Conservation (phyloP, 768 basidiomycete species). For the Kockovaella imperatae region DNA sequence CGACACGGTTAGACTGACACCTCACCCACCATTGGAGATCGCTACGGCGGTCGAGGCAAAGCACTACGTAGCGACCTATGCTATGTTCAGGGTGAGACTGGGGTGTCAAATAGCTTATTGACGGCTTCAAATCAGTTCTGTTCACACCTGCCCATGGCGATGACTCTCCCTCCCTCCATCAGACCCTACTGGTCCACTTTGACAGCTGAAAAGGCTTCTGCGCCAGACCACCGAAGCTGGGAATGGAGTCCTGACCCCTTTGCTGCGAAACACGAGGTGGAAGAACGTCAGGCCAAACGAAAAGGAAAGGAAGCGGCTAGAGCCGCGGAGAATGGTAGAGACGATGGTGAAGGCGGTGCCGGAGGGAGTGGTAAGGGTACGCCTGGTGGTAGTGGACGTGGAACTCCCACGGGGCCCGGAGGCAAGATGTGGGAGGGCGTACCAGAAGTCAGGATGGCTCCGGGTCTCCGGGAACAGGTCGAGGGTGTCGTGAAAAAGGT, state of each 20-base stretch:
- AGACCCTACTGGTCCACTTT: constrained; percentile 81
- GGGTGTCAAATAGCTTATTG: background rate
- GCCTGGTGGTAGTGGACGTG: constrained; percentile 4
- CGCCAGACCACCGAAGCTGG: constrained; percentile 68
- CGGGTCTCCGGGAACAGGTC: constrained; percentile 63
- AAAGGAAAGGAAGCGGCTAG: constrained; percentile 40
- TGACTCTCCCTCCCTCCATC: constrained; percentile 70
- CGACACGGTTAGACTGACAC: constrained; percentile 64
- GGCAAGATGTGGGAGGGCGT: constrained; percentile 42
- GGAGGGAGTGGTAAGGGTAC: constrained; percentile 9
- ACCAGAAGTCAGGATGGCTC: constrained; percentile 76
- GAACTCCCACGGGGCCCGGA: constrained; percentile 10
- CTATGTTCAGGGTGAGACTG: constrained; percentile 67
- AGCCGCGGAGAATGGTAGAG: constrained; percentile 16
- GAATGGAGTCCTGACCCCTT: constrained; percentile 86
- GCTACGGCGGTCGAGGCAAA: constrained; percentile 71
- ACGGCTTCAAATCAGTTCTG: constrained; percentile 25
- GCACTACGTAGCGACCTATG: constrained; percentile 84
- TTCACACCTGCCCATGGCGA: constrained; percentile 38
- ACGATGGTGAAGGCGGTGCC: no score
- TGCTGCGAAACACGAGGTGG: constrained; percentile 59
- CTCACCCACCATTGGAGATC: constrained; percentile 62
- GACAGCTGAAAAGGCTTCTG: constrained; percentile 59
- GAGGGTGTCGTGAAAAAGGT: constrained; percentile 76
- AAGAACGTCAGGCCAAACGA: constrained; percentile 59